Evolutionary conservation across 2,329 filamentous ascomycete genomes (phyloP).

Genomic region (Talaromyces amestolkiae): DNA sequence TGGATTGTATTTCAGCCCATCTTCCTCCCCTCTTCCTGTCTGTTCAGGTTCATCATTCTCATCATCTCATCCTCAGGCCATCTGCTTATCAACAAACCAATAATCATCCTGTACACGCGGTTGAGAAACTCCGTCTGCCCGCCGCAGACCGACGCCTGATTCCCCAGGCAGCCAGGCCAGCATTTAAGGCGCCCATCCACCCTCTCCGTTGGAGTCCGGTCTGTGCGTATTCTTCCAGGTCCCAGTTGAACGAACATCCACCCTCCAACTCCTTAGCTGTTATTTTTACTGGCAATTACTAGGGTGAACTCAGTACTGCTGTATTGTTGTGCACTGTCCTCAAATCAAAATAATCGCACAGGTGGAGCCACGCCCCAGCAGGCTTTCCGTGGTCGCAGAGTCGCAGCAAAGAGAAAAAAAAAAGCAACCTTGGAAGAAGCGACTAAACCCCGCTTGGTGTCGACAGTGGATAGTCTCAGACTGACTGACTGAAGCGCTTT

Average conservation of each 20-base stretch:
- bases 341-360: neutral
- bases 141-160: neutral
- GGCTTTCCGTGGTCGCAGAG: constrained; percentile 7
- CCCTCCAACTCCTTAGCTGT: neutral
- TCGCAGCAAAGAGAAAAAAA: constrained; percentile 7
- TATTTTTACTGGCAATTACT: neutral
- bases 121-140: neutral
- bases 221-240: neutral
- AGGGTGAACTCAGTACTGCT: neutral
- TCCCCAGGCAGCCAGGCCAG: neutral
- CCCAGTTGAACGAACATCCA: neutral
- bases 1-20: neutral
- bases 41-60: too few relatives aligned
- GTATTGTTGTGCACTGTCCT: neutral
- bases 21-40: neutral
- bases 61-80: neutral
- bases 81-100: neutral
- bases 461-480: constrained; percentile 3
- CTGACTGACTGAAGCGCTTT: neutral
- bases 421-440: constrained; percentile 1
- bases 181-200: neutral
- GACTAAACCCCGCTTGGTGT: constrained; percentile 12
- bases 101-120: neutral
- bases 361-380: constrained; percentile 1
- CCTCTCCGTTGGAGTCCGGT: neutral